Conservation (phyloP, 805 yeast species). For the Candida cerambycidarum region DNA sequence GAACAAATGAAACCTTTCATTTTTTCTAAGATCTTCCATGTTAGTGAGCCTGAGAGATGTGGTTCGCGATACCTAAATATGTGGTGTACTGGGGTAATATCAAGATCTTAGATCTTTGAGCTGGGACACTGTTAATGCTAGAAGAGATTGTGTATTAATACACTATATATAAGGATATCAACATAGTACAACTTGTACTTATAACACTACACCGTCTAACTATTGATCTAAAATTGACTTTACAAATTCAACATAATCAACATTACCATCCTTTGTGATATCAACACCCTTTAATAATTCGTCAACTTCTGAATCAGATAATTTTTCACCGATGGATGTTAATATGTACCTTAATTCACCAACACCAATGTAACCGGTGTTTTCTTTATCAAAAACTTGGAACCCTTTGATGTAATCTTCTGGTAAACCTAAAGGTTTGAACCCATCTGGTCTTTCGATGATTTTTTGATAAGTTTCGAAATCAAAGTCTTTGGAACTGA, state of each 20-base stretch:
- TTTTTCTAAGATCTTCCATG: conserved; percentile 11
- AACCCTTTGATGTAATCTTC: conserved; percentile 87
- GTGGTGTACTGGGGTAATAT: background rate
- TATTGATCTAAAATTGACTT: conserved; percentile 90
- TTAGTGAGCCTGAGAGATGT: background rate
- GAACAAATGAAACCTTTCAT: conserved; percentile 51
- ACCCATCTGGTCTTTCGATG: conserved; percentile 84
- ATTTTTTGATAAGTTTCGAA: conserved; percentile 75
- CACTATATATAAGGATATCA: background rate
- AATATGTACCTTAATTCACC: conserved; percentile 95
- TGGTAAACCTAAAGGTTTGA: conserved; percentile 83
- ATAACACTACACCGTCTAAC: no score
- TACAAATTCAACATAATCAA: conserved; percentile 92
- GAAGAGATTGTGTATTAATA: background rate
- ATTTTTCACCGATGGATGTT: conserved; percentile 94
- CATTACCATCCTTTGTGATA: conserved; percentile 90
- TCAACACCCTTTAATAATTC: conserved; percentile 94
- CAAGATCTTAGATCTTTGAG: no score
- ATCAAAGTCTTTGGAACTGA: conserved; percentile 57
- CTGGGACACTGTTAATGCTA: no score
- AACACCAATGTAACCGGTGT: conserved; percentile 93
- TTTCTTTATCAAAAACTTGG: conserved; percentile 96
- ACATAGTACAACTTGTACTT: no score
- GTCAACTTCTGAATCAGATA: conserved; percentile 88
- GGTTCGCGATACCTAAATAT: no score